Base-by-base conservation (phyloP, 805 yeast genomes). In the Monosporozyma unispora region DNA sequence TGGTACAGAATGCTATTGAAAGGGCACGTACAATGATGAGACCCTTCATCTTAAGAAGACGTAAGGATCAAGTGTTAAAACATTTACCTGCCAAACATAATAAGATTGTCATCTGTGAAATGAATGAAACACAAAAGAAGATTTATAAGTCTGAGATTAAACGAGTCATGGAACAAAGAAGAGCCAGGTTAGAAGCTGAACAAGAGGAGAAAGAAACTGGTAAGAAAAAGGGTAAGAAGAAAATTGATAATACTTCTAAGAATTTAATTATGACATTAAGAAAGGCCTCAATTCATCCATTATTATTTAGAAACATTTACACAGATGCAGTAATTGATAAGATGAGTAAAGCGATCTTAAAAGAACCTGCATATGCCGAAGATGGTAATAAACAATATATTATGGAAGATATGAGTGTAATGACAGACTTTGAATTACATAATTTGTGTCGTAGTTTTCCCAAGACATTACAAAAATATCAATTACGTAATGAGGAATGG, bases 1-100 rank as follows among this genome's bases (percentile, higher is more conserved):
- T 93, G 39, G 87, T 97, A 0, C 85, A 84, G 56, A 95, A 91
- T 68, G 95, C 99, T 0, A 89, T 93, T 53, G 76, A 81, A 31
- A 86, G 89, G 62, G 99, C 99, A 3, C 88, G 87, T 64, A 84
- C 93, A 4, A 91, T 93, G 97, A 91, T 93, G 98, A 85, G 95
- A 2, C 99, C 99, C 3, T 93, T 93, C 70, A 91, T 93, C 8
- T 71, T 93, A 59, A 78, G 99, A 67, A 81, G 99, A 64, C 84
- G 83, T 63, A 93, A 93, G 70, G 86, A 79, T 49, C 97, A 91
- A 67, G 99, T 93, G 7, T 75, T 93, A 66, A 80, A 86, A 62
- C 91, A 93, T 63, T 72, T 93, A 51, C 99, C 99, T 0, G 74
- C 76, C 28, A 93, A 93, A 62, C 69, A 72, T 49, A 87, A 83